These are phyloP conservation scores for Aureobasidium sp. DNA, from an alignment of 2,329 filamentous ascomycete genomes.

Conservation along the genomic window DNA sequence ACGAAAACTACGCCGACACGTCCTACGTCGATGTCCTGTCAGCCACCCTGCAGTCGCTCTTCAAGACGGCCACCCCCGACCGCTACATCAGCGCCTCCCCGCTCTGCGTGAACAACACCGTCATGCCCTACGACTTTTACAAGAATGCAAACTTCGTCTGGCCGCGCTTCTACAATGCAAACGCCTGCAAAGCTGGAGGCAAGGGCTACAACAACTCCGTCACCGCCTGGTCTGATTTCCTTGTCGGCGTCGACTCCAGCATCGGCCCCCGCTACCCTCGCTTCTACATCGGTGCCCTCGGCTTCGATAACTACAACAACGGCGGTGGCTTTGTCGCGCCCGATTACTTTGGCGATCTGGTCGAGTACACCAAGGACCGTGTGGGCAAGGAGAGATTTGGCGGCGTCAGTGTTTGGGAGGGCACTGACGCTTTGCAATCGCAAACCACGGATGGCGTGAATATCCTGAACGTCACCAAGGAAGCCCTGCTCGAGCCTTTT, in stretches of 20 bases:
- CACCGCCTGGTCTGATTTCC: conserved; percentile 2
- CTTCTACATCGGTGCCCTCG: conserved; percentile 12
- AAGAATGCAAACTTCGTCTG: conserved; percentile 13
- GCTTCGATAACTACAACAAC: conserved; percentile 6
- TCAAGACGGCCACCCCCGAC: background rate
- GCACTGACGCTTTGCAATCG: background rate
- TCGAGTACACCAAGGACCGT: background rate
- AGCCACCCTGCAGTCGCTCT: background rate
- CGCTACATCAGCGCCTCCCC: conserved; percentile 8
- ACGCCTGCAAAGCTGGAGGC: background rate
- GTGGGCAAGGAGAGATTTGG: conserved; percentile 1
- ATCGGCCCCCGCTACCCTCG: background rate
- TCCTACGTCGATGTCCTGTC: conserved; percentile 1
- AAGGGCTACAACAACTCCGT: conserved; percentile 11
- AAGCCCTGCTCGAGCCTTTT: conserved; percentile 3
- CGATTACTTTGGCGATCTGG: background rate
- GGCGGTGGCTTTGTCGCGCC: background rate
- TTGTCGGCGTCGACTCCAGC: background rate
- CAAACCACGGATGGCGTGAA: background rate
- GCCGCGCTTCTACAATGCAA: conserved; percentile 14
- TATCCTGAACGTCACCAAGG: conserved; percentile 3
- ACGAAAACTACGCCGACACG: background rate
- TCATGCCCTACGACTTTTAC: conserved; percentile 8
- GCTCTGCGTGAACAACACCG: conserved; percentile 10
- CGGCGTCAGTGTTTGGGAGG: conserved; percentile 11